A percentile compares a stretch with the other conserved stretches of the same genome.
phyloP scores from a whole-genome alignment of 2,329 filamentous ascomycete species.

The Volutella citrinella region DNA sequence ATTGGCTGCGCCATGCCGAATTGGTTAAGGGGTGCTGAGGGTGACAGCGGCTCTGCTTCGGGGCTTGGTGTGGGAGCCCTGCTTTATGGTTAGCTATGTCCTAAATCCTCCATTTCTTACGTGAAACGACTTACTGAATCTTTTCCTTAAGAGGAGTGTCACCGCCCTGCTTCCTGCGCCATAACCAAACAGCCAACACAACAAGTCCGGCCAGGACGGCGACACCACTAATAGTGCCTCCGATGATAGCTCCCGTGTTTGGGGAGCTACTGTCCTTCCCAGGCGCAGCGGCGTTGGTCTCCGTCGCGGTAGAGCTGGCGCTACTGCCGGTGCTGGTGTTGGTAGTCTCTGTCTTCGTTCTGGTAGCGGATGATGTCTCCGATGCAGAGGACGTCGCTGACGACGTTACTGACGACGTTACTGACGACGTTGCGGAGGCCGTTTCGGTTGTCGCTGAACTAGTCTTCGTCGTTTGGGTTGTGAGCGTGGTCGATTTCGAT shows the following conservation, averaged over 20 bases:
- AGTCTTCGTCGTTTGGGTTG: slow-evolving; percentile 17
- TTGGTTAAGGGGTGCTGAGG: too few relatives aligned
- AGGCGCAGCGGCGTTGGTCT: too few relatives aligned
- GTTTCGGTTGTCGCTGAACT: slow-evolving; percentile 10
- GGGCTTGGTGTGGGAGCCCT: too few relatives aligned
- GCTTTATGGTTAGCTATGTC: too few relatives aligned
- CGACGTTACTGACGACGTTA: slow-evolving; percentile 10
- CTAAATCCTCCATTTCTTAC: too few relatives aligned
- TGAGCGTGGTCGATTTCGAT: slow-evolving; percentile 40
- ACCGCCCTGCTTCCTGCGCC: slow-evolving; percentile 42
- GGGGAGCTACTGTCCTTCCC: slow-evolving; percentile 26
- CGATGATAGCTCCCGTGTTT: slow-evolving; percentile 50
- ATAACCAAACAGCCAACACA: slow-evolving; percentile 41
- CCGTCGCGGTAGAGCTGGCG: slow-evolving; percentile 25
- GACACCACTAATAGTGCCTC: slow-evolving; percentile 51
- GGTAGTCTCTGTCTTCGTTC: slow-evolving; percentile 2
- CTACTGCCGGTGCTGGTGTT: slow-evolving; percentile 19
- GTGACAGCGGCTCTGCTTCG: too few relatives aligned
- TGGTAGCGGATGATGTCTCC: slow-evolving; percentile 5
- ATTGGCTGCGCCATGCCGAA: too few relatives aligned
- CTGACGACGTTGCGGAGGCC: slow-evolving; percentile 9
- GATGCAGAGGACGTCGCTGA: slow-evolving; percentile 9
- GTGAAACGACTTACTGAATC: slow-evolving; percentile 40
- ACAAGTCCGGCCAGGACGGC: slow-evolving; percentile 42
- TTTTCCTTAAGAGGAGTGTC: slow-evolving; percentile 31